Evolutionary conservation across 2,329 filamentous ascomycete genomes (phyloP), one percentile per base, ranked within the genome.

Genomic region (Fusarium caatingaense): DNA sequence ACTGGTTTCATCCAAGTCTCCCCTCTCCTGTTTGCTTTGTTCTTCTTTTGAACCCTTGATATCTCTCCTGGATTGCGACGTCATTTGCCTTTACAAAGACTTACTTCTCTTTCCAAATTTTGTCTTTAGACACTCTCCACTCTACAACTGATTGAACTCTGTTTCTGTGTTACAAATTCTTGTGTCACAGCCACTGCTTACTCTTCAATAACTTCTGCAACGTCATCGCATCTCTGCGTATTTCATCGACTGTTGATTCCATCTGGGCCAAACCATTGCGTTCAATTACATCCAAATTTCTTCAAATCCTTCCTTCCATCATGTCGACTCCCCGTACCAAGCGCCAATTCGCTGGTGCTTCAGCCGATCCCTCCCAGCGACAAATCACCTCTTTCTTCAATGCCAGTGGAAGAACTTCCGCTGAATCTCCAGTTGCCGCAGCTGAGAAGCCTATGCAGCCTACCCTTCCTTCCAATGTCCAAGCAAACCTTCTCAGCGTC

Each of bases 401-500:
- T 61, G 68, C 77, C 11, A 76, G 34, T 12, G 34, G 34, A 37
- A 37, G 82, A 75, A 58, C 78, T 72, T 28, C 80, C 76, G 30
- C 61, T 32, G 56, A 71, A 8, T 32, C 76, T 74, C 18, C 72
- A 76, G 44, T 74, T 74, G n/a, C 71, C 77, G 46, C 79, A 77
- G 20, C 66, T 25, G 53, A 74, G 27, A 44, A 34, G 27, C 21
- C 54, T 18, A 70, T 73, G 16, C 80, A 83, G 18, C 88, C 89
- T 6, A 74, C 78, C 6, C 83, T 94, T 16, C 89, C 93, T 2
- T 80, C 85, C 25, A 84, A 84, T 10, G 85, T 97, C 32, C 93
- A 97, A 80, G 87, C 94, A 37, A 92, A 92, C 67, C 89, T 98
- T n/a, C 85, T 98, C 44, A 93, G 87, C 74, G 95, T 98, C 69